A percentile compares a stretch with the other conserved stretches of the same genome.
Conservation (phyloP, 306 rosid genomes). For the Abrus precatorius region DNA sequence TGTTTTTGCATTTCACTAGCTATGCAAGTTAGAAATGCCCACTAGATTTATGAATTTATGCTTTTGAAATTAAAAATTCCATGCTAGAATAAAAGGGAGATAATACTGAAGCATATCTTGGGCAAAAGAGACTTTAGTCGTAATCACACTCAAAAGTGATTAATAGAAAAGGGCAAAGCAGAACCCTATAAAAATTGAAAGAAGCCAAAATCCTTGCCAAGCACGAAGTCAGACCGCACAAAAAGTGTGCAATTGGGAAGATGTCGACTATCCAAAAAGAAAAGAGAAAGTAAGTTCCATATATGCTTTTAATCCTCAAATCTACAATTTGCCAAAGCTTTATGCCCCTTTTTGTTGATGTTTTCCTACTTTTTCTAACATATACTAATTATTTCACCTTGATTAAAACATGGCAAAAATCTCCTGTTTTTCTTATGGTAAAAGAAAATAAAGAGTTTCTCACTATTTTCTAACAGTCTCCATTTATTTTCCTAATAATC, state of each 20-base stretch:
- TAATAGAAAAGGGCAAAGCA: conserved; percentile 10
- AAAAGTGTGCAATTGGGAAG: conserved; percentile 39
- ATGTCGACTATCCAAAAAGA: conserved; percentile 29
- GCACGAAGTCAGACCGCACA: conserved; percentile 54
- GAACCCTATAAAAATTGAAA: conserved; percentile 2
- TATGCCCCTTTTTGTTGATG: neutral
- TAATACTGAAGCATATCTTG: conserved; percentile 36
- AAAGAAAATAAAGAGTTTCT: neutral
- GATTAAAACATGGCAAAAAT: neutral
- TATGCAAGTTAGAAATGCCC: conserved; percentile 20
- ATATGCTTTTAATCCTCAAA: conserved; percentile 41
- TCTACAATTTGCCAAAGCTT: conserved; percentile 34
- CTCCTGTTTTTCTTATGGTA: neutral
- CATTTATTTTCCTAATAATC: neutral
- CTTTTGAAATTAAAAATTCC: conserved; percentile 1
- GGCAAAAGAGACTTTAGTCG: conserved; percentile 43
- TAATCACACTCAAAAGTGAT: conserved; percentile 42
- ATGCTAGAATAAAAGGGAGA: conserved; percentile 24
- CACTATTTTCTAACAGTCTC: neutral
- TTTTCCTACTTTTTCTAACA: conserved; percentile 31
- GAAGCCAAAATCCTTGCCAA: conserved; percentile 41
- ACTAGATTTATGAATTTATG: conserved; percentile 24
- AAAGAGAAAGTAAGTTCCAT: conserved; percentile 31
- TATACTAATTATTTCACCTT: neutral
- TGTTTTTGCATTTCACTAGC: neutral